phyloP scores from a whole-genome alignment of 2,329 filamentous ascomycete species.

The Fusarium xylarioides region DNA sequence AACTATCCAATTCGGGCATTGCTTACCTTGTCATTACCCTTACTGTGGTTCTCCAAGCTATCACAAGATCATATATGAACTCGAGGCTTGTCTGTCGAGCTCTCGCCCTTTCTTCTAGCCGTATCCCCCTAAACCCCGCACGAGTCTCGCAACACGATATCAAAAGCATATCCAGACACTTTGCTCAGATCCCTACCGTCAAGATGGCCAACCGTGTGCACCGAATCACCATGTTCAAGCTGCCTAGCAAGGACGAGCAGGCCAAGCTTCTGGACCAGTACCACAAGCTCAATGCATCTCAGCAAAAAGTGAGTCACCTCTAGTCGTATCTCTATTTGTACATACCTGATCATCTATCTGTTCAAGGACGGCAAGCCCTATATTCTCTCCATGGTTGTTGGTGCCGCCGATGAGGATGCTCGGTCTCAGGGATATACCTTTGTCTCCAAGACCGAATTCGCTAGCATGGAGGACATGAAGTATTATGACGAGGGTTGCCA shows the following conservation, averaged over 20 bases:
- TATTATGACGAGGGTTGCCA: conserved; percentile 69
- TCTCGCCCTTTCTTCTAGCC: background rate
- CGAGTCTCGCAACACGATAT: background rate
- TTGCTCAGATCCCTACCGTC: conserved; percentile 11
- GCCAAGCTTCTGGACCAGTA: conserved; percentile 57
- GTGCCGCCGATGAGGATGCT: conserved; percentile 63
- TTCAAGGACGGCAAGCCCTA: conserved; percentile 76
- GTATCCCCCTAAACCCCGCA: background rate
- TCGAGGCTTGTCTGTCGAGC: conserved; percentile 8
- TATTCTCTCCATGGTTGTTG: conserved; percentile 66
- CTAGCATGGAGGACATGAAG: conserved; percentile 71
- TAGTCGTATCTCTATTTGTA: background rate
- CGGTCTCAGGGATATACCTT: conserved; percentile 73
- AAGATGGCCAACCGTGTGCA: conserved; percentile 56
- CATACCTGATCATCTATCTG: background rate
- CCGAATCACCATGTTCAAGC: conserved; percentile 64
- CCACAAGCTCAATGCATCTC: conserved; percentile 50
- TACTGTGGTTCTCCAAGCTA: background rate
- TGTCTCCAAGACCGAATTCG: conserved; percentile 70
- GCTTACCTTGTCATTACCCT: background rate
- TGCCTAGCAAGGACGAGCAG: conserved; percentile 56
- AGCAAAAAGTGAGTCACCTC: conserved; percentile 52
- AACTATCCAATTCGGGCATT: background rate
- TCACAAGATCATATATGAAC: conserved; percentile 27
- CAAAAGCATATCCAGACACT: background rate